These are phyloP conservation scores for Emmonsia crescens DNA, from an alignment of 2,329 filamentous ascomycete species.

Conservation along the genomic window DNA sequence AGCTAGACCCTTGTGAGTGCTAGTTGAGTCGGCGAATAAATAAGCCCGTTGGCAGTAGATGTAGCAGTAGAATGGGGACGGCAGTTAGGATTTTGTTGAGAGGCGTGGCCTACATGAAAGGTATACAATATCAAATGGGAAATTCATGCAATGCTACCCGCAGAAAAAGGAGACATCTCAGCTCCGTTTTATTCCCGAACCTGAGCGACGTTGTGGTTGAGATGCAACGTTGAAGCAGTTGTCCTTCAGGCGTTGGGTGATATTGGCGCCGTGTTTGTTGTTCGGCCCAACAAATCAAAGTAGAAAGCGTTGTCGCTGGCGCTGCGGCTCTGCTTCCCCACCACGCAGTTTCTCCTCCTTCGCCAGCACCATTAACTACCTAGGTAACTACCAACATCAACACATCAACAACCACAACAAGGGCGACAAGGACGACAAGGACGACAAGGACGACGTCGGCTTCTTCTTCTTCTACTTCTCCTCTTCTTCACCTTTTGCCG, in stretches of 20 bases:
- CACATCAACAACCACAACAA: not conserved
- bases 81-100: not conserved
- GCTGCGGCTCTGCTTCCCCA: constrained; percentile 1
- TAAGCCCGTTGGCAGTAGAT: not conserved
- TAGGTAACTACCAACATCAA: not conserved
- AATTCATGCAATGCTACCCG: not conserved
- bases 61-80: not conserved
- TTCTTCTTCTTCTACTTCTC: not conserved
- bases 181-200: not conserved
- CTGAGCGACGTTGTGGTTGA: not conserved
- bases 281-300: not conserved
- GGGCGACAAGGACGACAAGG: not conserved
- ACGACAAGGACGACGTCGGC: no score
- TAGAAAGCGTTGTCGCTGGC: not conserved
- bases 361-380: not conserved
- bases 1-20: not conserved
- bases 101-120: not conserved
- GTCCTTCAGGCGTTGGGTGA: not conserved
- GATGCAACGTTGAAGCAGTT: not conserved
- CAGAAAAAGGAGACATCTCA: not conserved
- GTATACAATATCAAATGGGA: not conserved
- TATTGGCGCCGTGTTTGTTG: not conserved
- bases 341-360: not conserved
- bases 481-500: not conserved
- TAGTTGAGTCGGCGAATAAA: not conserved